Percentiles rank a stretch among this genome's conserved stretches.
These are phyloP conservation scores for Nemania sp. DNA, from an alignment of 2,329 filamentous ascomycete genomes.

Conservation along the genomic window DNA sequence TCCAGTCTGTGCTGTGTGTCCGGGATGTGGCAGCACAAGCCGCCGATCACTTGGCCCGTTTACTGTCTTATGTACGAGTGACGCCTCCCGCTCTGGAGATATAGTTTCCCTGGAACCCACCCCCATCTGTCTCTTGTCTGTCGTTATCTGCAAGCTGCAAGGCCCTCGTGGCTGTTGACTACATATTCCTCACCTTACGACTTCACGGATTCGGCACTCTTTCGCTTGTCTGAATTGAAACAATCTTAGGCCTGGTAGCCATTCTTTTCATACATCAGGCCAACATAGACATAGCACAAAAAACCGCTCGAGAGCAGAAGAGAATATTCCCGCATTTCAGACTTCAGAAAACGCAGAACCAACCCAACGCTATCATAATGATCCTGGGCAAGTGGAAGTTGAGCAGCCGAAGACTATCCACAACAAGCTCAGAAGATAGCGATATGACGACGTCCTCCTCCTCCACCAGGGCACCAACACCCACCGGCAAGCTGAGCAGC, in stretches of 20 bases:
- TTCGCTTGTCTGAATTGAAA: background rate
- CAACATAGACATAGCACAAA: background rate
- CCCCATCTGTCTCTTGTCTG: background rate
- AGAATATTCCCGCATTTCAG: background rate
- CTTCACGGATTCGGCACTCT: background rate
- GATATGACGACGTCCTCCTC: constrained; percentile 7
- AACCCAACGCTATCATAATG: constrained; percentile 14
- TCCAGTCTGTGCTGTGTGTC: background rate
- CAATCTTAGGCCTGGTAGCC: background rate
- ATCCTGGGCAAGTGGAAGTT: constrained; percentile 26
- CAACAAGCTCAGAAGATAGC: constrained; percentile 13
- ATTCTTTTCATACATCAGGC: background rate
- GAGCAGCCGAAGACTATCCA: constrained; percentile 14
- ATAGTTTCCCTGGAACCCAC: too few relatives aligned
- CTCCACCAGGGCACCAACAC: constrained; percentile 4
- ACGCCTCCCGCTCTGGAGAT: constrained; percentile 5
- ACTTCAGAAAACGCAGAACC: background rate
- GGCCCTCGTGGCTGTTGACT: background rate
- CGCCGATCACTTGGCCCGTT: constrained; percentile 15
- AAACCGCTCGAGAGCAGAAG: background rate
- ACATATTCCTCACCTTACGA: too few relatives aligned
- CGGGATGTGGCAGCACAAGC: constrained; percentile 5
- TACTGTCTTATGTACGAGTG: constrained; percentile 3
- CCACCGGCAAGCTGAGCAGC: constrained; percentile 4
- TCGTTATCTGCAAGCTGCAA: background rate